Evolutionary conservation across 2,329 filamentous ascomycete genomes (phyloP), one percentile per base, ranked within the genome.

Genomic region (Fusarium nanum): DNA sequence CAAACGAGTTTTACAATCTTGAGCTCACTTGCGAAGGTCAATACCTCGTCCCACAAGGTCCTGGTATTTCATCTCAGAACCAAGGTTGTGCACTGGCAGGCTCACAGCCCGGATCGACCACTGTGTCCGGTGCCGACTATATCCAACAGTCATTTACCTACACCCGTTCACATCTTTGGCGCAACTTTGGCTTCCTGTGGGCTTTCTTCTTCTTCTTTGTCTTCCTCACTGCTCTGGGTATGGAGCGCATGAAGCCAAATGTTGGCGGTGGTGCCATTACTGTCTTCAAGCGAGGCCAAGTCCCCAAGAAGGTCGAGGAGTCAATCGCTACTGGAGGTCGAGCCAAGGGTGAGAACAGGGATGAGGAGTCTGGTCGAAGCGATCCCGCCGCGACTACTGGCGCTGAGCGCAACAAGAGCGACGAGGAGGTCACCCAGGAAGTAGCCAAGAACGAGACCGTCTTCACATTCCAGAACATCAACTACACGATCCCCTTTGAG

Each of bases 161-260:
- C 75, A 82, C 79, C 7, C 80, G 85, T 3, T 79, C 81, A 1
- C 86, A 93, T 71, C 80, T 90, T 10, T 93, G 91, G 91, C 88
- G 92, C 6, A 94, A 95, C 76, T 93, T 92, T 74, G 92, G 91
- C 32, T 89, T 94, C 6, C 80, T 96, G 2, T 89, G 94, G 71
- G 92, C 91, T 0, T 96, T 93, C 70, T 87, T 89, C 2, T 83
- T 93, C 2, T 85, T 93, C 7, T 97, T 95, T 75, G 87, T 97
- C 14, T 70, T 90, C 13, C 79, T 95, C 30, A 95, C 92, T 0
- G 86, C 91, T 7, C 70, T 92, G 23, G 91, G 90, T 2, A 89
- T 91, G 18, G 93, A 97, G 73, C 72, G 87, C 37, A 83, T 85
- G 79, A 89, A 90, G 72, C 86, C 87, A 4, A 89, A 89, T 60